A percentile compares a stretch with the other conserved stretches of the same genome.
Conservation (phyloP, 78 protist genomes). For the Dictyostelium firmibasis region DNA sequence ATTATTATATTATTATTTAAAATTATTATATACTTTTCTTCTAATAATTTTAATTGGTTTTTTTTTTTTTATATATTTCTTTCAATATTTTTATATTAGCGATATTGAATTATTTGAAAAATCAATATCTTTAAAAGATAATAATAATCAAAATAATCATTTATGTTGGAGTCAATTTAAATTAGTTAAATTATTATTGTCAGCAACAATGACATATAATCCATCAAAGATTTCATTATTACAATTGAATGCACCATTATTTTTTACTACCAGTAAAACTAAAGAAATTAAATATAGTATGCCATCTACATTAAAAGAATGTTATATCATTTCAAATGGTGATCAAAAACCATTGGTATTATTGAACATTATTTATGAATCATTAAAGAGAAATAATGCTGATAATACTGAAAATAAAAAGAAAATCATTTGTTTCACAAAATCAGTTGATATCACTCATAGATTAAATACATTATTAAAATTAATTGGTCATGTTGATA, state of each 20-base stretch:
- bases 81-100: background rate
- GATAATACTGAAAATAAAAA: background rate
- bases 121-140: background rate
- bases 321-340: constrained; percentile 27
- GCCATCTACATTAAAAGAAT: constrained; percentile 55
- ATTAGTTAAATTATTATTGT: constrained; percentile 61
- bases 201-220: constrained; percentile 81
- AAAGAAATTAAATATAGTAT: constrained; percentile 46
- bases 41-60: background rate
- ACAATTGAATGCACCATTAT: constrained; percentile 71
- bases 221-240: constrained; percentile 72
- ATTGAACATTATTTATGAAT: constrained; percentile 7
- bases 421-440: constrained; percentile 66
- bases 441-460: constrained; percentile 36
- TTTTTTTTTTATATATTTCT: background rate
- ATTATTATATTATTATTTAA: background rate
- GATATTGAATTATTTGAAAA: background rate
- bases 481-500: constrained; percentile 15
- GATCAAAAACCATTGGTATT: constrained; percentile 59
- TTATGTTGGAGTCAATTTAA: constrained; percentile 18
- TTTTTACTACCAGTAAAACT: constrained; percentile 33
- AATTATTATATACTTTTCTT: background rate
- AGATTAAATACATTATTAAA: constrained; percentile 38
- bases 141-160: constrained; percentile 11
- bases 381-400: background rate